These are phyloP conservation scores for Epipyxis sp. DNA, from an alignment of 108 stramenopile species.

Conservation along the genomic window DNA sequence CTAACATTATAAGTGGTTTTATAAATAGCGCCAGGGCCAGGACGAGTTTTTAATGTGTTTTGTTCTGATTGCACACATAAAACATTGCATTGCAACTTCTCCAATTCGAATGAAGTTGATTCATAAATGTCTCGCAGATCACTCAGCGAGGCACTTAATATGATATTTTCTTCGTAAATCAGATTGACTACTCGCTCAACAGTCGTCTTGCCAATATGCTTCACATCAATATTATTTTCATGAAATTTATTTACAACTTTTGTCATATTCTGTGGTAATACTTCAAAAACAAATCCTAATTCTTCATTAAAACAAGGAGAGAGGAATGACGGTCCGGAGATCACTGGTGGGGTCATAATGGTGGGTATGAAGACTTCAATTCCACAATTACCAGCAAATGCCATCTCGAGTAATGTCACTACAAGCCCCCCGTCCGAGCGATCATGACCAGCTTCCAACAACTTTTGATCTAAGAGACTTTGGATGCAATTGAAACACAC, in stretches of 20 bases:
- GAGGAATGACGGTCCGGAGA: slow-evolving; percentile 45
- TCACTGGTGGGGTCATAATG: neutral
- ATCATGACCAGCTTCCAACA: slow-evolving; percentile 34
- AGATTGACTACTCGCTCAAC: slow-evolving; percentile 71
- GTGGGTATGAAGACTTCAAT: slow-evolving; percentile 72
- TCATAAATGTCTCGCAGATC: slow-evolving; percentile 91
- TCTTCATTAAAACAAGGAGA: slow-evolving; percentile 90
- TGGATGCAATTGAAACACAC: slow-evolving; percentile 83
- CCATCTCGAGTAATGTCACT: slow-evolving; percentile 90
- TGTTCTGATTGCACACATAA: slow-evolving; percentile 85
- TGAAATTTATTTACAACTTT: slow-evolving; percentile 67
- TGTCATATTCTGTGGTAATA: slow-evolving; percentile 56
- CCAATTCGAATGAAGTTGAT: slow-evolving; percentile 90
- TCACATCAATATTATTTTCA: slow-evolving; percentile 63
- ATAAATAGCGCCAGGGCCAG: slow-evolving; percentile 77
- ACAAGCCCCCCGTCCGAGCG: slow-evolving; percentile 27
- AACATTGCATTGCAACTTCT: slow-evolving; percentile 86
- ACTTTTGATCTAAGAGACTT: slow-evolving; percentile 66
- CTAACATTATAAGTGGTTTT: slow-evolving; percentile 50
- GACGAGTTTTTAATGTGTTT: slow-evolving; percentile 69
- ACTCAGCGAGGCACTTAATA: slow-evolving; percentile 49
- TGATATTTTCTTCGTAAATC: slow-evolving; percentile 37
- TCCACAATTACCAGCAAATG: slow-evolving; percentile 94
- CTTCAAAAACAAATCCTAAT: slow-evolving; percentile 86
- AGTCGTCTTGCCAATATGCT: slow-evolving; percentile 73